Evolutionary conservation across 805 yeast genomes (phyloP).

Genomic region (Ogataea thermomethanolica): DNA sequence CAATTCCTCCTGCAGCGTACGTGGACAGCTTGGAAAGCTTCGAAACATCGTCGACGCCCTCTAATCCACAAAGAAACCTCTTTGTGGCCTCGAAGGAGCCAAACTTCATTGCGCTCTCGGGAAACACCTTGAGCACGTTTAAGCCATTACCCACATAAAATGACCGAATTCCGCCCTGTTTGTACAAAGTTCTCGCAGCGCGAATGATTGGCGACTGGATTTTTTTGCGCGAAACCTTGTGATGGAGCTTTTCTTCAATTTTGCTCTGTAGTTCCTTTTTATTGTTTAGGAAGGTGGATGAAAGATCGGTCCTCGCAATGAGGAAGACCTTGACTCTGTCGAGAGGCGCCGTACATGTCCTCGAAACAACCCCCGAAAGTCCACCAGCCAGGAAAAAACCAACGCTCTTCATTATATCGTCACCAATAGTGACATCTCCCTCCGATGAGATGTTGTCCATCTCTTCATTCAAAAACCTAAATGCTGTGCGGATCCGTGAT

Average conservation of each 20-base stretch:
- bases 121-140: constrained; percentile 84
- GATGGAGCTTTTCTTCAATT: constrained; percentile 40
- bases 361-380: constrained; percentile 87
- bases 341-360: constrained; percentile 96
- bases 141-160: constrained; percentile 95
- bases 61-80: constrained; percentile 63
- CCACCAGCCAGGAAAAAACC: constrained; percentile 96
- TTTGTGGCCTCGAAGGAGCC: constrained; percentile 94
- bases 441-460: constrained; percentile 77
- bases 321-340: constrained; percentile 92
- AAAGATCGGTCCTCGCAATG: constrained; percentile 83
- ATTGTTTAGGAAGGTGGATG: constrained; percentile 64
- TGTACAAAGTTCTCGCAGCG: constrained; percentile 78
- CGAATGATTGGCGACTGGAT: constrained; percentile 73
- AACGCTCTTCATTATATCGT: constrained; percentile 75
- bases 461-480: constrained; percentile 73
- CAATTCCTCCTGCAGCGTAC: constrained; percentile 91
- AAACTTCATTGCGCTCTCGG: constrained; percentile 94
- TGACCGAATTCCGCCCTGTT: constrained; percentile 81
- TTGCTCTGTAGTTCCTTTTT: constrained; percentile 37
- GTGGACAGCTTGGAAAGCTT: constrained; percentile 74
- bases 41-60: constrained; percentile 93
- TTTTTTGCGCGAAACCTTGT: constrained; percentile 38
- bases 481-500: constrained; percentile 77
- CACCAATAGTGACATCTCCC: constrained; percentile 84